Evolutionary conservation across 1,284 basidiomycete genomes (phyloP).

Genomic region (Trametes versicolor): DNA sequence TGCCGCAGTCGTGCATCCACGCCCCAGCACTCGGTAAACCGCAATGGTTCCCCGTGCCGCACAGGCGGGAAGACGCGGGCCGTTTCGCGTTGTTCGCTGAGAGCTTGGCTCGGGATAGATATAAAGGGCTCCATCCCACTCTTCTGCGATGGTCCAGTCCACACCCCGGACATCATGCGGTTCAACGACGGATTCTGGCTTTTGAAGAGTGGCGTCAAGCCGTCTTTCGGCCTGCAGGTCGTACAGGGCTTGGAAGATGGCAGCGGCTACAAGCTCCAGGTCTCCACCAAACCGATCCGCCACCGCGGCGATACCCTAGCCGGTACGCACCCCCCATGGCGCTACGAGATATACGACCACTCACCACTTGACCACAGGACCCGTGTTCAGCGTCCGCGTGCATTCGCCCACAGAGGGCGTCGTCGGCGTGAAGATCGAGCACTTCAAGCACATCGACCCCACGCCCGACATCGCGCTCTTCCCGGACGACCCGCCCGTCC

Average conservation of each 20-base stretch:
- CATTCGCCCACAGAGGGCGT: conserved; percentile 75
- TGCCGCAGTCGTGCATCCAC: conserved; percentile 25
- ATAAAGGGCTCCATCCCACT: conserved; percentile 18
- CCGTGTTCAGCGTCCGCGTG: conserved; percentile 66
- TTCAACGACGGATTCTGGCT: conserved; percentile 75
- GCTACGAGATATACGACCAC: conserved; percentile 16
- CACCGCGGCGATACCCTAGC: conserved; percentile 77
- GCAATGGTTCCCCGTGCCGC: conserved; percentile 23
- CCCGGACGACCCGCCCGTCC: conserved; percentile 63
- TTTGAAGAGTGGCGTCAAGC: conserved; percentile 70
- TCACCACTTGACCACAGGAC: conserved; percentile 51
- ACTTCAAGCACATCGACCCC: conserved; percentile 59
- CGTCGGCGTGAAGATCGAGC: conserved; percentile 70
- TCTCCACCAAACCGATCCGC: conserved; percentile 71
- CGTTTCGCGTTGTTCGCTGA: conserved; percentile 9
- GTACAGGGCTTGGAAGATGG: conserved; percentile 54
- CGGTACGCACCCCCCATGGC: conserved; percentile 48
- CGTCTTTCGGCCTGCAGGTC: conserved; percentile 65
- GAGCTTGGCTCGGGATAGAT: conserved; percentile 11
- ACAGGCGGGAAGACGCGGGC: conserved; percentile 18
- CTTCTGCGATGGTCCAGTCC: conserved; percentile 2
- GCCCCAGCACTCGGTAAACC: conserved; percentile 18
- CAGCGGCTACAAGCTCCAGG: conserved; percentile 64
- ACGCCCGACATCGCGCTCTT: conserved; percentile 68
- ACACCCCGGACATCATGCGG: conserved; percentile 38